Evolutionary conservation across 2,329 filamentous ascomycete genomes (phyloP), one percentile per base, ranked within the genome.

Genomic region (Pleurostoma richardsiae): DNA sequence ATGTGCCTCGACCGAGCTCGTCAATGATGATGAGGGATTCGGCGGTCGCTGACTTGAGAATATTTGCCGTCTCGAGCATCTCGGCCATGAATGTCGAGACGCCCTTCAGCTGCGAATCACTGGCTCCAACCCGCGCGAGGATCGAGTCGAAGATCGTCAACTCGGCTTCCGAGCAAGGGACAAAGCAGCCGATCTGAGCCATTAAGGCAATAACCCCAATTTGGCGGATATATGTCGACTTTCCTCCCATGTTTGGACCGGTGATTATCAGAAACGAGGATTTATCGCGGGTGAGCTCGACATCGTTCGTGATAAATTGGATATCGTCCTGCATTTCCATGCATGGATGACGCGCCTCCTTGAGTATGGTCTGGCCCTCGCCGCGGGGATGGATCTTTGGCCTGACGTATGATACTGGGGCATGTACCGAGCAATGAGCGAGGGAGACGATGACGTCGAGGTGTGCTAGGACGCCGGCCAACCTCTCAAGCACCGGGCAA

Each of bases 71-170:
- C 66, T 99, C 94, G 27, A 99, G 80, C 94, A 99, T 99, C 71
- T 99, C 94, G 2, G 94, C 94, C 95, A 99, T 99, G 67, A 99
- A 99, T 0, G 94, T 99, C 4, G 90, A 96, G 2, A 99, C 94
- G 33, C 94, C 94, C 69, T 97, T 97, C 52, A 99, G 85, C 66
- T 97, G 94, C 5, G 89, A 95, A 68, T 99, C 95, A 57, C 88
- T 94, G 5, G 94, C 95, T 39, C 95, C 94, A 0, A 99, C 94
- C 56, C 94, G 87, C 0, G 95, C 94, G 38, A 99, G 85, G 51
- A 99, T 96, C 52, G 90, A 94, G 70, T 99, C 94, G 64, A 96
- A 99, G 49, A 99, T 90, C 11, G 89, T 95, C 40, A 99, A 72
- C 66, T 97, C 91, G 10, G 95, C 94, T 62, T 90, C 85, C 3